A percentile compares a stretch with the other conserved stretches of the same genome.
These are phyloP conservation scores for Micractinium sp. DNA, from an alignment of 139 green algal species.

Conservation along the genomic window DNA sequence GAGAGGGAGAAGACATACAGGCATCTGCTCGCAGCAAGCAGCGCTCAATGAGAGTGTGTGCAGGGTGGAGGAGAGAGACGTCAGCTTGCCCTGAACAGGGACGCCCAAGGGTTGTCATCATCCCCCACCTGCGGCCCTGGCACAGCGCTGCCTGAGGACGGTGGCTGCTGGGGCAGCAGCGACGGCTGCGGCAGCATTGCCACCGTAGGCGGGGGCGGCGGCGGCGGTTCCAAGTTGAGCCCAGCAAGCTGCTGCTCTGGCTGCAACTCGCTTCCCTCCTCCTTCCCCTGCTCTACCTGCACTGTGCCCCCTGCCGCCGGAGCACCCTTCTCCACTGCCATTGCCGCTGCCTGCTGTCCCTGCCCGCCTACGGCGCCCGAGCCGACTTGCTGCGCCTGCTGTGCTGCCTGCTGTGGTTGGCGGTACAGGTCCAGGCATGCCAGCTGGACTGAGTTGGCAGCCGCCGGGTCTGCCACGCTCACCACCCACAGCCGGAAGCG, in stretches of 20 bases:
- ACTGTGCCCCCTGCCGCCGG: neutral
- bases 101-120: slow-evolving; percentile 9
- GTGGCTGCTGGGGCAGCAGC: neutral
- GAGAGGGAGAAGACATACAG: too few species aligned
- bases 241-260: neutral
- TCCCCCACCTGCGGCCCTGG: neutral
- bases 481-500: slow-evolving; percentile 59
- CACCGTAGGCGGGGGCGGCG: neutral
- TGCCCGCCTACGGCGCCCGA: neutral
- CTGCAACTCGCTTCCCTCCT: neutral
- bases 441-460: slow-evolving; percentile 80
- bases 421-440: slow-evolving; percentile 61
- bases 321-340: neutral
- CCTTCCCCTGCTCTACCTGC: neutral
- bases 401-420: neutral
- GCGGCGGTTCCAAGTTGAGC: neutral
- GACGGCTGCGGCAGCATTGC: neutral
- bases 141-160: neutral
- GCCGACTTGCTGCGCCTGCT: neutral
- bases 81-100: neutral
- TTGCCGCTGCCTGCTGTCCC: neutral
- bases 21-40: too few species aligned
- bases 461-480: slow-evolving; percentile 44
- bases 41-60: too few species aligned
- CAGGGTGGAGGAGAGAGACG: too few species aligned